A percentile compares a stretch with the other conserved stretches of the same genome.
Evolutionary conservation across 78 protist species (phyloP).

Genomic region (Monocercomonoides exilis): DNA sequence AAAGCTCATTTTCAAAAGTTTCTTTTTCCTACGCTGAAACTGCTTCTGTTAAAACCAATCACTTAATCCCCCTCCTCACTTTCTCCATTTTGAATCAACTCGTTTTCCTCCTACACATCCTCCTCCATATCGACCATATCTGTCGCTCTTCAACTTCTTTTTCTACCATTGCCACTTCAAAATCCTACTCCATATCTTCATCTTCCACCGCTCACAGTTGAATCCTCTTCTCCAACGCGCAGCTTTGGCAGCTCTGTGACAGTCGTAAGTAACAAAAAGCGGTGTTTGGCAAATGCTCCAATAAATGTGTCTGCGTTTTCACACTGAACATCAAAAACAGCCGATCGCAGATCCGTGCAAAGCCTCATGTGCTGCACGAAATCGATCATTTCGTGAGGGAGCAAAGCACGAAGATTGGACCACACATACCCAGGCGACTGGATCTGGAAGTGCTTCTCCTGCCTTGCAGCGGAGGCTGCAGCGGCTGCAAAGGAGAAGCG

Average conservation of each 20-base stretch:
- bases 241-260: neutral
- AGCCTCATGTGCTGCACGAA: neutral
- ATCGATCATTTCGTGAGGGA: neutral
- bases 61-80: no score
- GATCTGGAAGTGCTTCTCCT: neutral
- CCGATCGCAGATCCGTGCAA: neutral
- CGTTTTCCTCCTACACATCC: neutral
- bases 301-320: neutral
- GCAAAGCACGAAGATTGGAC: neutral
- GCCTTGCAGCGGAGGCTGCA: no score
- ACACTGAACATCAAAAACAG: neutral
- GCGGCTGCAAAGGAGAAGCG: no score
- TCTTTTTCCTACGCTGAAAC: no score
- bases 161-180: neutral
- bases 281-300: neutral
- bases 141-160: neutral
- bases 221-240: neutral
- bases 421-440: neutral
- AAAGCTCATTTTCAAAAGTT: no score
- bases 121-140: constrained; percentile 7
- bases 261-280: neutral
- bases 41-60: no score
- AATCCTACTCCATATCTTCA: neutral
- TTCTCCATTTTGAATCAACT: no score
- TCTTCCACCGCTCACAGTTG: neutral